phyloP scores from a whole-genome alignment of 805 yeast species.

The Candida tammaniensis region DNA sequence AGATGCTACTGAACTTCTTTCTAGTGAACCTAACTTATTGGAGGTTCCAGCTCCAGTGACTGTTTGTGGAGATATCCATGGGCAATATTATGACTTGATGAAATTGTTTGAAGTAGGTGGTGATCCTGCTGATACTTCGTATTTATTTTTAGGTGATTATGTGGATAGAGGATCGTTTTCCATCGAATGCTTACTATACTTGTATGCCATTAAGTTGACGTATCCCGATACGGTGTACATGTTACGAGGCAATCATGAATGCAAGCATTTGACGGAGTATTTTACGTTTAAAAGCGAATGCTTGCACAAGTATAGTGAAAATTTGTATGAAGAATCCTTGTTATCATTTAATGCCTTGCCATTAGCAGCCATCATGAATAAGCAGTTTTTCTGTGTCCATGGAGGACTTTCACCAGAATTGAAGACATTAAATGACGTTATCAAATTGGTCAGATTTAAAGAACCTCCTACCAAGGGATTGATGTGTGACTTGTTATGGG shows the following conservation, averaged over 20 bases:
- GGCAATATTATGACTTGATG: constrained; percentile 87
- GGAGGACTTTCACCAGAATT: constrained; percentile 94
- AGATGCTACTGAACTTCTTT: constrained; percentile 61
- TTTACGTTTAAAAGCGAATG: constrained; percentile 93
- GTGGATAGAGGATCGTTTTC: constrained; percentile 94
- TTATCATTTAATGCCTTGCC: constrained; percentile 84
- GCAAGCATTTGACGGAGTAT: constrained; percentile 87
- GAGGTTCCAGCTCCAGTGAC: constrained; percentile 90
- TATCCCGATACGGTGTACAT: constrained; percentile 74
- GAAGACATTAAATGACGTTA: constrained; percentile 64
- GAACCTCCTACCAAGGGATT: constrained; percentile 93
- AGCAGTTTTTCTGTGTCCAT: constrained; percentile 92
- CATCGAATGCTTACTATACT: constrained; percentile 71
- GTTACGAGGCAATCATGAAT: constrained; percentile 93
- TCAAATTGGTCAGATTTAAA: constrained; percentile 70
- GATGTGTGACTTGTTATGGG: constrained; percentile 94
- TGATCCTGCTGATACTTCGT: constrained; percentile 68
- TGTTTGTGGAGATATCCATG: constrained; percentile 97
- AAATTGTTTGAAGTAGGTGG: constrained; percentile 94
- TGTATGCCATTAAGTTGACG: constrained; percentile 76
- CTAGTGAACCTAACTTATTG: constrained; percentile 74
- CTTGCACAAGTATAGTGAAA: constrained; percentile 69
- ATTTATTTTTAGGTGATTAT: constrained; percentile 85
- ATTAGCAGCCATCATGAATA: constrained; percentile 88
- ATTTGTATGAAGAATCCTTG: constrained; percentile 70